Evolutionary conservation across 208 protist genomes (phyloP), one percentile per base, ranked within the genome.

Genomic region (Acanthamoeba royreba): DNA sequence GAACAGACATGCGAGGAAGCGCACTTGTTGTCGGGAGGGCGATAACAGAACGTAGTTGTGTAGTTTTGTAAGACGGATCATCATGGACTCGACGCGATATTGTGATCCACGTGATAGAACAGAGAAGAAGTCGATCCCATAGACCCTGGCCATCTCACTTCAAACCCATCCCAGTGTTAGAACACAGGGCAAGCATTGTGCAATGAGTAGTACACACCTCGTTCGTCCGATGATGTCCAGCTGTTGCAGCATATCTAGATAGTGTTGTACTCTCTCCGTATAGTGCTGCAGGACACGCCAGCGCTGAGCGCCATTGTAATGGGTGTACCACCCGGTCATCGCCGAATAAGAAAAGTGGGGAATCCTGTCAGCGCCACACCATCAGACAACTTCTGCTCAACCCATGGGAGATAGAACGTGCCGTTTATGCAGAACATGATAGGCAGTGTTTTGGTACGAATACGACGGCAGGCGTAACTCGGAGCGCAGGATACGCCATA

Each of bases 21-120:
- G 45, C 17, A 97, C 96, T 81, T 97, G 95, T 9, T 55, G 22
- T 33, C 87, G 66, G 40, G 77, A 94, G 2, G 97, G 97, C 33
- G 97, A 97, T 13, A 97, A 58, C 13, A 97, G 22, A 17, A 98
- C 93, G 81, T 93, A 98, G 86, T 98, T 97, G 22, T 92, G 77
- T 4, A 95, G 95, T 83, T 98, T 97, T 15, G 97, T 96, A 0
- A 98, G 22, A 11, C 97, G 58, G 7, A 97, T 31, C 69, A 98
- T 89, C 94, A 97, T 96, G 4, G 93, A 95, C 90, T 98, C 97
- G 2, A 98, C 97, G 2, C 96, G 72, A 87, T 96, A 98, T 58
- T 98, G 97, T 33, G 97, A 97, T 17, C 97, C 97, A 63, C 97
- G 86, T 9, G 72, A 93, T 25, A 98, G n/a, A 2, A 98, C 97